These are phyloP conservation scores for Epichloe festucae DNA, from an alignment of 2,329 filamentous ascomycete genomes.

Conservation along the genomic window DNA sequence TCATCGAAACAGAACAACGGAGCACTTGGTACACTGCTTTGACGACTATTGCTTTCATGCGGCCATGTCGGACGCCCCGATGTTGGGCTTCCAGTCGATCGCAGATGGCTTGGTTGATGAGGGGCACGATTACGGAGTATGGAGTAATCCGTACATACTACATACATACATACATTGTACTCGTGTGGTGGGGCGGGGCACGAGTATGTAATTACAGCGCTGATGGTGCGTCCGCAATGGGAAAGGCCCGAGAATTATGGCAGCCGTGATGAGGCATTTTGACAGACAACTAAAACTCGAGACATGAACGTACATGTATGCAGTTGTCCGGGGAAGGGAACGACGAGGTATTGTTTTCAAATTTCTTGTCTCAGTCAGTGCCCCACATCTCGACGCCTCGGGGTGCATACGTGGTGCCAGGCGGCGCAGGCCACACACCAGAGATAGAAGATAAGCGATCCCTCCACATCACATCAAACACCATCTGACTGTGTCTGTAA, in stretches of 20 bases:
- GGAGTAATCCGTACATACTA: too few species aligned
- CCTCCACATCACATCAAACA: too few species aligned
- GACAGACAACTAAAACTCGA: background rate
- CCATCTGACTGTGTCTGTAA: background rate
- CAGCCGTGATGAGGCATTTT: background rate
- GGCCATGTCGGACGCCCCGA: constrained; percentile 21
- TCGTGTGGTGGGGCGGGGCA: too few species aligned
- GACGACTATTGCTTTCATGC: too few species aligned
- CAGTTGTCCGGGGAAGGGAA: background rate
- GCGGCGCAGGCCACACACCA: background rate
- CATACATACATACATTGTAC: too few species aligned
- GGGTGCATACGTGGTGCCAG: background rate
- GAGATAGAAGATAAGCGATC: background rate
- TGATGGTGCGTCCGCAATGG: background rate
- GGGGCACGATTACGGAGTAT: background rate
- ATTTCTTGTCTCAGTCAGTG: background rate
- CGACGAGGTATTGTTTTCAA: background rate
- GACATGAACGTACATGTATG: too few species aligned
- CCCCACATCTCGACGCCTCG: background rate
- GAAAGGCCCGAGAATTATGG: background rate
- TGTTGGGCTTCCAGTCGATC: background rate
- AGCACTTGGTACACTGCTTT: too few species aligned
- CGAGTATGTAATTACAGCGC: too few species aligned
- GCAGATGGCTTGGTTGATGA: background rate
- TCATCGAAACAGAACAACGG: too few species aligned